Evolutionary conservation across 2,329 filamentous ascomycete species (phyloP).

Genomic region (Ustulina deusta): DNA sequence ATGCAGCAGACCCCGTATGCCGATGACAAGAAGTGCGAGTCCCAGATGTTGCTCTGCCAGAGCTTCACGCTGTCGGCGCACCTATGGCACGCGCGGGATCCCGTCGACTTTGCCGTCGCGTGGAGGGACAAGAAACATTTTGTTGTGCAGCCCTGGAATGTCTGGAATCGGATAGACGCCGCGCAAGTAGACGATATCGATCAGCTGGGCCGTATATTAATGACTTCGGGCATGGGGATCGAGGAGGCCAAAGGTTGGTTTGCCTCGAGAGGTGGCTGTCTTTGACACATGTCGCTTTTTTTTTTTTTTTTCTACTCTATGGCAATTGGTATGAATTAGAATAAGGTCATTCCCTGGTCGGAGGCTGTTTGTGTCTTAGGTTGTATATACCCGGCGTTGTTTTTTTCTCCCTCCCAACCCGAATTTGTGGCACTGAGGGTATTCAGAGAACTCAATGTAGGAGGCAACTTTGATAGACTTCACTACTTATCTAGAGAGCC

Average conservation of each 20-base stretch:
- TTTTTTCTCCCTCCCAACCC: too few relatives aligned
- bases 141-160: constrained; percentile 27
- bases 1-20: background rate
- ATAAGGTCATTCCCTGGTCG: background rate
- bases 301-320: background rate
- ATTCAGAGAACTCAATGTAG: background rate
- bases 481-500: background rate
- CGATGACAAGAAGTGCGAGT: constrained; percentile 13
- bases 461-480: background rate
- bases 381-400: constrained; percentile 6
- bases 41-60: constrained; percentile 29
- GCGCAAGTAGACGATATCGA: constrained; percentile 37
- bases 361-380: background rate
- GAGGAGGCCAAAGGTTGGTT: constrained; percentile 40
- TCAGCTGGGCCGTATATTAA: constrained; percentile 34
- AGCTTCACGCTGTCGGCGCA: constrained; percentile 41
- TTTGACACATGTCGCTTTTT: constrained; percentile 7
- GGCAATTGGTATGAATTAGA: background rate
- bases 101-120: constrained; percentile 38
- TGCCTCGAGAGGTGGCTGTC: constrained; percentile 29
- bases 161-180: constrained; percentile 15
- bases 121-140: constrained; percentile 38
- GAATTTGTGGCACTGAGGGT: background rate
- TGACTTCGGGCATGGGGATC: constrained; percentile 35
- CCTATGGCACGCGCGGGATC: constrained; percentile 37